A percentile compares a stretch with the other conserved stretches of the same genome.
Evolutionary conservation across 148 eudicot genomes (phyloP).

Genomic region (Camellia lanceoleosa): DNA sequence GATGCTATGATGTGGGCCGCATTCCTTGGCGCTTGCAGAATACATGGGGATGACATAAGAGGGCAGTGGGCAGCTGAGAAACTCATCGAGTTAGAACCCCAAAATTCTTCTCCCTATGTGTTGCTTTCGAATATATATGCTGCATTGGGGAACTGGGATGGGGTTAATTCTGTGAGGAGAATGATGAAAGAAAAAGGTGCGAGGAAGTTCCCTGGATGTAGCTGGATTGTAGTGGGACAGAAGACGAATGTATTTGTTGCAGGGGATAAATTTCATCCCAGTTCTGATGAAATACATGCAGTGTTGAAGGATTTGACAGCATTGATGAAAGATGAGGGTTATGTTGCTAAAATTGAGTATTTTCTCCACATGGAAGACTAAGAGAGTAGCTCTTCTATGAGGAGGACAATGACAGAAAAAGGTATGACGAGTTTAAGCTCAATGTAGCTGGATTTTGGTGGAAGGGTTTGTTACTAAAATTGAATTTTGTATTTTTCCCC

Average conservation of each 20-base stretch:
- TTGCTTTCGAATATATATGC: constrained; percentile 78
- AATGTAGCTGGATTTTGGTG: too few relatives aligned
- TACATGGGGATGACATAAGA: constrained; percentile 81
- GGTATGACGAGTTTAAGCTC: too few relatives aligned
- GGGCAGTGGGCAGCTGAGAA: constrained; percentile 77
- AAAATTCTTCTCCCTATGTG: constrained; percentile 68
- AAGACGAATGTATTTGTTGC: constrained; percentile 35
- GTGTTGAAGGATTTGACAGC: constrained; percentile 29
- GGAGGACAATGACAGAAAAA: too few relatives aligned
- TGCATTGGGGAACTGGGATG: constrained; percentile 77
- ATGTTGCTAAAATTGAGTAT: constrained; percentile 17
- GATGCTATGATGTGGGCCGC: constrained; percentile 80
- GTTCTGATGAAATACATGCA: constrained; percentile 26
- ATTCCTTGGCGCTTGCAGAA: constrained; percentile 74
- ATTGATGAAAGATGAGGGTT: constrained; percentile 30
- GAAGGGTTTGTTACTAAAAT: constrained; percentile 19
- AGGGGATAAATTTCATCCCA: constrained; percentile 30
- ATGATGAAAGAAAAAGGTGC: constrained; percentile 70
- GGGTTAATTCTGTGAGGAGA: constrained; percentile 59
- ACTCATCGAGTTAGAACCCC: constrained; percentile 67
- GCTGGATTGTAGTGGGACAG: constrained; percentile 56
- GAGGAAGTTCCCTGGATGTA: constrained; percentile 63
- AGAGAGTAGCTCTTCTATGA: not conserved
- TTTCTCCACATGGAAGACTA: constrained; percentile 12
- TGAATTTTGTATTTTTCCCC: not conserved